Conservation (phyloP, 805 yeast genomes). For the Pichia nakasei region DNA sequence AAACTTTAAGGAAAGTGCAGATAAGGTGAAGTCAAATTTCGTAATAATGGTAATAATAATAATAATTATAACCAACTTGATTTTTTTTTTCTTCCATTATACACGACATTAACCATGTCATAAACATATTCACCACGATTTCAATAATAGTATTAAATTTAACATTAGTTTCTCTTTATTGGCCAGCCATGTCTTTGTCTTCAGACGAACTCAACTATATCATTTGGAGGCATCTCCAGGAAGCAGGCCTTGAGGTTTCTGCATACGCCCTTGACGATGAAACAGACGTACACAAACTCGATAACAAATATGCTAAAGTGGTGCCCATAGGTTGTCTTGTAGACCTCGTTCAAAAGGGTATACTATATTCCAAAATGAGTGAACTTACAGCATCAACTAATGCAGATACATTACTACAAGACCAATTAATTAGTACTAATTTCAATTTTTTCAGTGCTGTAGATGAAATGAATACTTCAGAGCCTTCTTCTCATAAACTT, state of each 20-base stretch:
- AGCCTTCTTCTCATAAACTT: neutral
- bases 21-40: too few relatives aligned
- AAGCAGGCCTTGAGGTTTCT: constrained; percentile 66
- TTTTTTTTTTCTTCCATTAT: too few relatives aligned
- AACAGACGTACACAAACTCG: constrained; percentile 52
- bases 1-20: too few relatives aligned
- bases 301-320: constrained; percentile 35
- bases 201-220: constrained; percentile 82
- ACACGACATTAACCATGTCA: too few relatives aligned
- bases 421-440: constrained; percentile 23
- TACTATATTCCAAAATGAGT: constrained; percentile 67
- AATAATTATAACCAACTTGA: too few relatives aligned
- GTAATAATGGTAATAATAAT: too few relatives aligned
- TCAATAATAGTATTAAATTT: too few relatives aligned
- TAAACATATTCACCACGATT: too few relatives aligned
- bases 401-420: constrained; percentile 11
- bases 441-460: constrained; percentile 51
- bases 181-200: constrained; percentile 52
- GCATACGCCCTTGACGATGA: constrained; percentile 78
- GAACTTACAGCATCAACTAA: constrained; percentile 27
- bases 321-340: constrained; percentile 80
- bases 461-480: constrained; percentile 7
- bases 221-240: constrained; percentile 89
- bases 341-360: constrained; percentile 76
- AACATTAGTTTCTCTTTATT: too few relatives aligned